phyloP scores from a whole-genome alignment of 768 basidiomycete genomes.

The Suillus hirtellus region DNA sequence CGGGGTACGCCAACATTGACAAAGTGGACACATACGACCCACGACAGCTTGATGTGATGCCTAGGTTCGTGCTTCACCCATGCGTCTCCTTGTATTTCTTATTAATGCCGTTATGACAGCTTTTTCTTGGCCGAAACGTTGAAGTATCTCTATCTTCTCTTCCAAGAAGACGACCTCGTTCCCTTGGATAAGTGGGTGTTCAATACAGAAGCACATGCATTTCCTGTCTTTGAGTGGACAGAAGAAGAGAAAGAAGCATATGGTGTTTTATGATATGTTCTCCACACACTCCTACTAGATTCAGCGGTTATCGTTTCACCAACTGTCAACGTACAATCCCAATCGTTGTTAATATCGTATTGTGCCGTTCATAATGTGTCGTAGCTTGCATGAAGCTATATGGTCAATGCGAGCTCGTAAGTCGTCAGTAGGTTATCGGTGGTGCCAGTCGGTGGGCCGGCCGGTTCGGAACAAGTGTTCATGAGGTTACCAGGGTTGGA shows the following conservation, averaged over 20 bases:
- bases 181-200: conserved; percentile 58
- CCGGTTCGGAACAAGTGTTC: conserved; percentile 11
- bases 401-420: background rate
- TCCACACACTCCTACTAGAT: background rate
- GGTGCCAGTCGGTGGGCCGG: conserved; percentile 4
- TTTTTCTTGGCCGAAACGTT: conserved; percentile 63
- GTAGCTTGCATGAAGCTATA: background rate
- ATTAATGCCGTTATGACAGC: conserved; percentile 24
- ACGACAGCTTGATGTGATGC: conserved; percentile 57
- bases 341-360: background rate
- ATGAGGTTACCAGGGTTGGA: background rate
- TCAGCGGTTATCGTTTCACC: background rate
- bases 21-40: conserved; percentile 47
- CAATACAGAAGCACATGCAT: conserved; percentile 76
- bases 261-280: conserved; percentile 28
- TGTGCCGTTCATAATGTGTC: background rate
- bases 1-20: conserved; percentile 62
- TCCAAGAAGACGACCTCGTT: conserved; percentile 61
- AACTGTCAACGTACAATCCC: background rate
- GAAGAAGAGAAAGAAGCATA: conserved; percentile 48
- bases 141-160: conserved; percentile 75
- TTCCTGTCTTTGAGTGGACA: conserved; percentile 70
- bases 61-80: conserved; percentile 54
- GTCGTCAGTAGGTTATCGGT: background rate
- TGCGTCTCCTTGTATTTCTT: conserved; percentile 8